Conservation (phyloP, 1,284 basidiomycete species). For the Gomphus bonarii region DNA sequence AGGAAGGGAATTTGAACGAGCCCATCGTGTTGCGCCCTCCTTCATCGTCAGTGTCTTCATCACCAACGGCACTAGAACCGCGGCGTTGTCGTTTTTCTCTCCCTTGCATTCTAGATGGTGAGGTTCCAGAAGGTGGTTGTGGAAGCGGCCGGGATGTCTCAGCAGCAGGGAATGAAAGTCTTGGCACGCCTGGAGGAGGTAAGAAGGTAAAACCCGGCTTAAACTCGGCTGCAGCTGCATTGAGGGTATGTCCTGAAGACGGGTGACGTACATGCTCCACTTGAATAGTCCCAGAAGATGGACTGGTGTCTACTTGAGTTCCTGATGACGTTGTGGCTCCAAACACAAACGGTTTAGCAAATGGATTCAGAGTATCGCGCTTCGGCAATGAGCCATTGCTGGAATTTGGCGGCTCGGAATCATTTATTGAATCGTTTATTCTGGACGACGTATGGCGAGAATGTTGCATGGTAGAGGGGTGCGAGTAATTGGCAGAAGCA, state of each 20-base stretch:
- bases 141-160: constrained; percentile 25
- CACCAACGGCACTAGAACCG: constrained; percentile 24
- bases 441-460: constrained; percentile 43
- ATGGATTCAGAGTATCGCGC: constrained; percentile 49
- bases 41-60: constrained; percentile 28
- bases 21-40: constrained; percentile 41
- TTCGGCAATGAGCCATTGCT: constrained; percentile 17
- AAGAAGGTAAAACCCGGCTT: constrained; percentile 72
- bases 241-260: constrained; percentile 59
- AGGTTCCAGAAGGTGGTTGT: constrained; percentile 19
- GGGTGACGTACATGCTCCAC: constrained; percentile 44
- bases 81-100: constrained; percentile 66
- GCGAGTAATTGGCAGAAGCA: constrained; percentile 47
- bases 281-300: constrained; percentile 26
- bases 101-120: constrained; percentile 40
- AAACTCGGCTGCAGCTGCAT: constrained; percentile 70
- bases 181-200: constrained; percentile 52
- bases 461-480: constrained; percentile 53
- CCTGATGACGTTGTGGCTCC: constrained; percentile 24
- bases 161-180: constrained; percentile 34
- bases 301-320: constrained; percentile 10
- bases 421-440: constrained; percentile 1
- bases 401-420: constrained; percentile 8
- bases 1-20: constrained; percentile 64
- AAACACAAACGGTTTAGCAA: constrained; percentile 74